phyloP scores from a whole-genome alignment of 768 basidiomycete genomes.

The Xerocomellus dryophilus region DNA sequence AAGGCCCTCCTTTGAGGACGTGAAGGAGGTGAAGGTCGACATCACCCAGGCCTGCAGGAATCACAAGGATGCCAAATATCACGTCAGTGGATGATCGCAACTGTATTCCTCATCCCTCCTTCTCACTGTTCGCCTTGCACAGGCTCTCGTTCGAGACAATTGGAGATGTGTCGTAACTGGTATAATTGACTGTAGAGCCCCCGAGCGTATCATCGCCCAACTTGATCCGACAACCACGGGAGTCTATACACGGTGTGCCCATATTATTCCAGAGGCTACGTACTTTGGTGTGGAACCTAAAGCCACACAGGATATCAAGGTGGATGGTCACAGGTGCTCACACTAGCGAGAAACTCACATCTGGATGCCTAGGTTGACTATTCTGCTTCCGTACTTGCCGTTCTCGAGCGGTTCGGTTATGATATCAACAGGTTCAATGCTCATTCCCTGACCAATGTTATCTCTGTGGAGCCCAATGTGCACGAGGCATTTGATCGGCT shows the following conservation, averaged over 20 bases:
- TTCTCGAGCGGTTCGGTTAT: conserved; percentile 4
- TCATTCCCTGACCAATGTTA: conserved; percentile 10
- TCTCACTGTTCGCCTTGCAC: conserved; percentile 8
- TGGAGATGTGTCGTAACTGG: conserved; percentile 35
- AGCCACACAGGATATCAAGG: not conserved
- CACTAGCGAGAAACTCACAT: not conserved
- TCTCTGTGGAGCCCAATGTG: not conserved
- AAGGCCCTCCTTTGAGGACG: conserved; percentile 16
- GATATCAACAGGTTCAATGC: not conserved
- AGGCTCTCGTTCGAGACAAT: conserved; percentile 38
- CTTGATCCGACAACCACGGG: not conserved
- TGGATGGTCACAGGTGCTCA: not conserved
- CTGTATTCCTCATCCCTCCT: not conserved
- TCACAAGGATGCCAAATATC: conserved; percentile 1
- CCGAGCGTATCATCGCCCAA: not conserved
- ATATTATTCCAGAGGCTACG: conserved; percentile 6
- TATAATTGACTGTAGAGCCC: conserved; percentile 15
- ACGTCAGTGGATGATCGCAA: not conserved
- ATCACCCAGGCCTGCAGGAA: not conserved
- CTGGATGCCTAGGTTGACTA: conserved; percentile 4
- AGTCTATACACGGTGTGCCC: not conserved
- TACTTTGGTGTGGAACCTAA: not conserved
- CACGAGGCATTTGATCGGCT: conserved; percentile 3
- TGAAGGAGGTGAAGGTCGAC: not conserved
- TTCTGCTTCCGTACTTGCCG: not conserved